A percentile compares a stretch with the other conserved stretches of the same genome.
Evolutionary conservation across 306 rosid genomes (phyloP).

Genomic region (Ochetophila trinervis): DNA sequence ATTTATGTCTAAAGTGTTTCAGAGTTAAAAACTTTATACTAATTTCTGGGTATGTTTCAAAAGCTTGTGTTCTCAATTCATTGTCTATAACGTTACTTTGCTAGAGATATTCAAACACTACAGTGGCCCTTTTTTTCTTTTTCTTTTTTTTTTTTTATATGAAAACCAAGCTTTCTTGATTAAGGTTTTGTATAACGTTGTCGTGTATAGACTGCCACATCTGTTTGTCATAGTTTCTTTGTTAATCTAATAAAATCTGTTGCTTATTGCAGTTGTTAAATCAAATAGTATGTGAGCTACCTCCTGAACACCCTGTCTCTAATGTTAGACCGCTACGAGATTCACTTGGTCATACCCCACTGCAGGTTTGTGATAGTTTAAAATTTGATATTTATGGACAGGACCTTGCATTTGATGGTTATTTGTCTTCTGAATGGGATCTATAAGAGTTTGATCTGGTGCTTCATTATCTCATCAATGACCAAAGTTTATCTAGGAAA

Average conservation of each 20-base stretch:
- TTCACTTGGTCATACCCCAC: slow-evolving; percentile 53
- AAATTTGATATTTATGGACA: neutral
- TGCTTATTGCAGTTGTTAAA: slow-evolving; percentile 38
- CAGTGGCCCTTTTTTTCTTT: too few species aligned
- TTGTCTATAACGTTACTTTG: neutral
- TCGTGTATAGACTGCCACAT: neutral
- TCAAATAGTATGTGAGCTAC: slow-evolving; percentile 50
- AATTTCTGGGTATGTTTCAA: too few species aligned
- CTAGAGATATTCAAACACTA: neutral
- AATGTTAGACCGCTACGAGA: slow-evolving; percentile 46
- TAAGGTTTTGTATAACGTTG: neutral
- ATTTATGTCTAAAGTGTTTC: too few species aligned
- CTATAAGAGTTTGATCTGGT: neutral
- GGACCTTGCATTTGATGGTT: neutral
- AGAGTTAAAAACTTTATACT: too few species aligned
- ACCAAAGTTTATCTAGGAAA: too few species aligned
- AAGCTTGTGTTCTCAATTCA: too few species aligned
- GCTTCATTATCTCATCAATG: too few species aligned
- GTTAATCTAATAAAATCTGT: neutral
- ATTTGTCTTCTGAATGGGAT: neutral
- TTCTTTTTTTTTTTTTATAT: neutral
- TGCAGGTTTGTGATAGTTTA: slow-evolving; percentile 28
- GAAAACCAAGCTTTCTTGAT: neutral
- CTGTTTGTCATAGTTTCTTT: neutral
- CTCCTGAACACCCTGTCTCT: slow-evolving; percentile 54